These are phyloP conservation scores for Wickerhamiella sergipiensis DNA, from an alignment of 805 yeast species.

Conservation along the genomic window DNA sequence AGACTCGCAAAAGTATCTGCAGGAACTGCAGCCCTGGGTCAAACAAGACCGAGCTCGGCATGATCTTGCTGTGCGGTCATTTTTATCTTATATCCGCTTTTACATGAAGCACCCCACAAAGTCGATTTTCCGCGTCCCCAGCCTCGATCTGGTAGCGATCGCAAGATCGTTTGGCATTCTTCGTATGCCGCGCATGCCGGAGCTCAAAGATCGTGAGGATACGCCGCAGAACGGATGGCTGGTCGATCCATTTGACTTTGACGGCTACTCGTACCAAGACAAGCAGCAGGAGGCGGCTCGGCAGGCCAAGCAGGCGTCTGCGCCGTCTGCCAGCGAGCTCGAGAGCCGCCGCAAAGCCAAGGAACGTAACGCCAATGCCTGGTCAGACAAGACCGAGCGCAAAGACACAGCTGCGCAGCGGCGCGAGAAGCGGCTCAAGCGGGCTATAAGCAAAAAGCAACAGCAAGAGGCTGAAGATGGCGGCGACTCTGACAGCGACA, in stretches of 20 bases:
- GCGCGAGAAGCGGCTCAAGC: conserved; percentile 52
- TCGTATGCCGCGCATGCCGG: conserved; percentile 92
- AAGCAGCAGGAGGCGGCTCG: conserved; percentile 49
- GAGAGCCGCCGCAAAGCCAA: conserved; percentile 3
- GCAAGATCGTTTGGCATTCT: conserved; percentile 70
- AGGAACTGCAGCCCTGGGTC: conserved; percentile 37
- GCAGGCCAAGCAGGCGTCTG: conserved; percentile 34
- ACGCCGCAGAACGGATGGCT: conserved; percentile 70
- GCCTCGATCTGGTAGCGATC: conserved; percentile 56
- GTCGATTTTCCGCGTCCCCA: conserved; percentile 67
- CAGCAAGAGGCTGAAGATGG: conserved; percentile 28
- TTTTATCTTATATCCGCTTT: conserved; percentile 69
- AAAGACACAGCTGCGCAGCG: conserved; percentile 51
- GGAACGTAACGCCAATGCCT: conserved; percentile 41
- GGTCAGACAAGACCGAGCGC: conserved; percentile 60
- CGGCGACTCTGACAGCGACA: conserved; percentile 27
- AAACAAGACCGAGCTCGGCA: conserved; percentile 65
- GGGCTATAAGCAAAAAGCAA: conserved; percentile 38
- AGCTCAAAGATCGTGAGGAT: conserved; percentile 36
- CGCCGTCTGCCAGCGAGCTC: conserved; percentile 14
- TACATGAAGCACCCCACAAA: conserved; percentile 80
- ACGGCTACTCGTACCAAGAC: conserved; percentile 51
- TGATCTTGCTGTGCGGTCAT: conserved; percentile 67
- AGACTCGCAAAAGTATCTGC: conserved; percentile 11
- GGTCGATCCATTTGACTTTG: conserved; percentile 49